Percentiles rank a stretch among this genome's conserved stretches.
These are phyloP conservation scores for Jackrogersella minutella DNA, from an alignment of 495 filamentous ascomycete species.

Conservation along the genomic window DNA sequence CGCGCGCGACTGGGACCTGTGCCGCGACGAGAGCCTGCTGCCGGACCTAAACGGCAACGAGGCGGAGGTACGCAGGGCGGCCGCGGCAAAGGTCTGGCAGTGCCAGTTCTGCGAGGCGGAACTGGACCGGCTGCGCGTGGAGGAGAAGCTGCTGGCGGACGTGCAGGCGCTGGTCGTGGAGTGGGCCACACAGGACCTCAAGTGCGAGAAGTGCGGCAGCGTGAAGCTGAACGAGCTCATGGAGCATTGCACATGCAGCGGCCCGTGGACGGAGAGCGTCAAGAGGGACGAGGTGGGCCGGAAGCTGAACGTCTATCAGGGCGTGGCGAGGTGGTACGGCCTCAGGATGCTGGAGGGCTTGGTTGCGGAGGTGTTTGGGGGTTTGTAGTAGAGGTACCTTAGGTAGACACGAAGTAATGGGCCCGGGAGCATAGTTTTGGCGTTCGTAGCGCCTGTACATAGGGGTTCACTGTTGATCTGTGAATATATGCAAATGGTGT, in stretches of 20 bases:
- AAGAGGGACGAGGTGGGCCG: conserved; percentile 72
- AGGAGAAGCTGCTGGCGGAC: conserved; percentile 81
- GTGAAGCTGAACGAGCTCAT: conserved; percentile 88
- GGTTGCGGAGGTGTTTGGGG: conserved; percentile 65
- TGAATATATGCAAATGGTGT: too few species aligned
- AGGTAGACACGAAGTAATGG: background rate
- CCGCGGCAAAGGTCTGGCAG: conserved; percentile 68
- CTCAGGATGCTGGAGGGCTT: conserved; percentile 82
- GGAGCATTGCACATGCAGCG: conserved; percentile 95
- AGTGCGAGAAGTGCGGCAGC: conserved; percentile 73
- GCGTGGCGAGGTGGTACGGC: conserved; percentile 78
- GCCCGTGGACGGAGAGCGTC: conserved; percentile 78
- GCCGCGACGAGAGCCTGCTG: conserved; percentile 86
- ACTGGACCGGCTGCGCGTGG: conserved; percentile 77
- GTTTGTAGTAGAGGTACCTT: conserved; percentile 34
- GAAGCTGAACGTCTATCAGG: conserved; percentile 71
- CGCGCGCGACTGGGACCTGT: conserved; percentile 88
- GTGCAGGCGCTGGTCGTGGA: conserved; percentile 76
- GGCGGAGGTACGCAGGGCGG: conserved; percentile 40
- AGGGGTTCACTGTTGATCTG: too few species aligned
- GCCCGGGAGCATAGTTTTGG: background rate
- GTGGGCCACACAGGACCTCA: conserved; percentile 91
- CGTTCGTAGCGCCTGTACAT: too few species aligned
- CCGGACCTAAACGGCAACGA: conserved; percentile 54
- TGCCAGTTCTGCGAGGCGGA: conserved; percentile 80